phyloP scores from a whole-genome alignment of 495 filamentous ascomycete genomes.

The Penicillium crystallinum region DNA sequence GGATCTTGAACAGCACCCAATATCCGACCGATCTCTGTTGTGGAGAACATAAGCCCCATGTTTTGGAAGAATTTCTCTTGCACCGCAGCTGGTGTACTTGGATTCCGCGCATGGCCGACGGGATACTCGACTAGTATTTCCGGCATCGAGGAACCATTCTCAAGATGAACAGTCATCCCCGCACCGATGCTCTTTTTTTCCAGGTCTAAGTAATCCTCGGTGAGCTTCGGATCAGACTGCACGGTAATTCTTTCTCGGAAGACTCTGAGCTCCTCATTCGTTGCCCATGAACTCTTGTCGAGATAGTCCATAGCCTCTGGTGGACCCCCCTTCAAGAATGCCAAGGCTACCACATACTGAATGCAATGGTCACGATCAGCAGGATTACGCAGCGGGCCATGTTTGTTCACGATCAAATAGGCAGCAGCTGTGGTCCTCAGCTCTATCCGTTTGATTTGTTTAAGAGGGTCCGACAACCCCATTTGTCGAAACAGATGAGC shows the following conservation, averaged over 20 bases:
- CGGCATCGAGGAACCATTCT: slow-evolving; percentile 44
- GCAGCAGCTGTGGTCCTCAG: slow-evolving; percentile 35
- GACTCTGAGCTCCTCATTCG: slow-evolving; percentile 13
- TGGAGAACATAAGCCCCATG: slow-evolving; percentile 59
- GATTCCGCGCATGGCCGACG: slow-evolving; percentile 67
- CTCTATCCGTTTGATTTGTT: slow-evolving; percentile 24
- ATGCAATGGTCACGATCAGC: slow-evolving; percentile 47
- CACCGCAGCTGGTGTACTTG: slow-evolving; percentile 72
- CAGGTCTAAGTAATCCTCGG: slow-evolving; percentile 31
- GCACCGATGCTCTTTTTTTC: slow-evolving; percentile 22
- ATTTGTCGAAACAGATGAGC: slow-evolving; percentile 2
- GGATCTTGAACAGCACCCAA: slow-evolving; percentile 53
- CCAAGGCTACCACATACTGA: slow-evolving; percentile 37
- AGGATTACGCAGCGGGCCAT: slow-evolving; percentile 29
- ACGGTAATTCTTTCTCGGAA: slow-evolving; percentile 30
- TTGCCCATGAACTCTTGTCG: slow-evolving; percentile 33
- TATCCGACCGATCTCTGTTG: slow-evolving; percentile 59
- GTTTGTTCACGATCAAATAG: slow-evolving; percentile 38
- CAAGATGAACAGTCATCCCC: slow-evolving; percentile 22
- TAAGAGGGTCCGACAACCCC: slow-evolving; percentile 5
- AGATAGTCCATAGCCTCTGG: slow-evolving; percentile 32
- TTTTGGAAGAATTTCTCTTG: slow-evolving; percentile 75
- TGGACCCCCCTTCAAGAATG: slow-evolving; percentile 30
- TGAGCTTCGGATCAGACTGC: slow-evolving; percentile 25
- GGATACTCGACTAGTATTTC: slow-evolving; percentile 84